Evolutionary conservation across 352 stramenopile species (phyloP), one percentile per base, ranked within the genome.

Genomic region (Thalassiosira hispida): DNA sequence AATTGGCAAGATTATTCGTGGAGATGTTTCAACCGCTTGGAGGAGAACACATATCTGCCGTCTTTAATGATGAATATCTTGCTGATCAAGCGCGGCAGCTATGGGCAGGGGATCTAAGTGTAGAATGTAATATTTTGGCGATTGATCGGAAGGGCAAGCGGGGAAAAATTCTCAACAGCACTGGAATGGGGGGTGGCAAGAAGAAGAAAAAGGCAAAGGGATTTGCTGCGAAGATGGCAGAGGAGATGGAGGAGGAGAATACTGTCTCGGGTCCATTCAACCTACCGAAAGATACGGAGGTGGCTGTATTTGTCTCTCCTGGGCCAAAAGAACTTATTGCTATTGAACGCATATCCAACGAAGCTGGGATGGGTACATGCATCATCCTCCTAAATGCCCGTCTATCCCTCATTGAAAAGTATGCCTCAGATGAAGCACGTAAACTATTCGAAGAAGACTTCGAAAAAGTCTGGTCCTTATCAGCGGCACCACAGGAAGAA

Each of bases 11-110:
- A 55, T 56, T 92, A 12, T 92, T 93, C 75, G 88, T 93, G 0
- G 88, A 93, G 66, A 93, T 93, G 88, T 93, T 93, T 55, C 88
- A 93, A 81, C 88, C 88, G 9, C 67, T 93, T 6, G 88, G 85
- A 51, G 81, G 81, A 14, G 65, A 90, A 12, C 82, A 91, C 55
- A 93, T 93, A 55, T 69, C 69, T 14, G 76, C 85, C 16, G 72
- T 88, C 4, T 93, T 93, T 66, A 85, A 69, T 23, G 79, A 91
- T 33, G 61, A 88, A 53, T 69, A 73, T 51, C 63, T 88, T 20
- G 81, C 85, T 1, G 82, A 91, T 55, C 0, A 68, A 49, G 88
- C 88, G 22, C 81, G 84, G 40, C 49, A 81, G 63, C 74, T 68
- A 35, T 93, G 88, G 88, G 85, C 85, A 29, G 67, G 68, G 31